Conservation (phyloP, 1,284 basidiomycete genomes). For the Boletus nobilissimus region DNA sequence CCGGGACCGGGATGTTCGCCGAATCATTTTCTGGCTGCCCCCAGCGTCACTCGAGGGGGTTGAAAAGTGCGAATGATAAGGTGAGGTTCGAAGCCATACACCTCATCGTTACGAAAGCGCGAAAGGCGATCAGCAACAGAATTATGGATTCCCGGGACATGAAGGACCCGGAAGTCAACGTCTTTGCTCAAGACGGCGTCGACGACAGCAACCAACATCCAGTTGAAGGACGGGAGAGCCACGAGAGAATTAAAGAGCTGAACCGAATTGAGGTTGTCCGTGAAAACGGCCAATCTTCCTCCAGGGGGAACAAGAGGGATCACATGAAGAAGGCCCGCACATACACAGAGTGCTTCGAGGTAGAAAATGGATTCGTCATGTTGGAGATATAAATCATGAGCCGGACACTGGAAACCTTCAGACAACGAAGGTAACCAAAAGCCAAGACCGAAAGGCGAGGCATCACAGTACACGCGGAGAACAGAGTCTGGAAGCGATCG, state of each 20-base stretch:
- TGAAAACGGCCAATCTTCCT: conserved; percentile 27
- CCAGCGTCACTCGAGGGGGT: not conserved
- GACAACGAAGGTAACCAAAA: conserved; percentile 37
- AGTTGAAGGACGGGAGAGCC: conserved; percentile 32
- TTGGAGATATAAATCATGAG: too few relatives aligned
- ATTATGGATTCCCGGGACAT: not conserved
- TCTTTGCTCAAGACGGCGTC: conserved; percentile 10
- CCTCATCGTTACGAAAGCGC: too few relatives aligned
- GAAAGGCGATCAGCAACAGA: not conserved
- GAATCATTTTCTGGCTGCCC: not conserved
- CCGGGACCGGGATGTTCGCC: not conserved
- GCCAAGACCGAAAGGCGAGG: not conserved
- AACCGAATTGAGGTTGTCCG: conserved; percentile 43
- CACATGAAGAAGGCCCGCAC: conserved; percentile 20
- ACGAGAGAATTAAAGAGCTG: conserved; percentile 38
- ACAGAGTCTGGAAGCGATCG: not conserved
- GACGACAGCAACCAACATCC: conserved; percentile 16
- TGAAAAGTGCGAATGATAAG: not conserved
- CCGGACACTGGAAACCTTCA: not conserved
- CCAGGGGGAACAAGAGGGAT: not conserved
- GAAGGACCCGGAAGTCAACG: conserved; percentile 34
- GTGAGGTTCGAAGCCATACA: too few relatives aligned
- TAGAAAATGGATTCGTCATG: conserved; percentile 37
- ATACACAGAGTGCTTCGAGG: conserved; percentile 44
- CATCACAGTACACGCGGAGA: not conserved